Evolutionary conservation across 2,329 filamentous ascomycete genomes (phyloP), one percentile per base, ranked within the genome.

Genomic region (Blastomyces percursus): DNA sequence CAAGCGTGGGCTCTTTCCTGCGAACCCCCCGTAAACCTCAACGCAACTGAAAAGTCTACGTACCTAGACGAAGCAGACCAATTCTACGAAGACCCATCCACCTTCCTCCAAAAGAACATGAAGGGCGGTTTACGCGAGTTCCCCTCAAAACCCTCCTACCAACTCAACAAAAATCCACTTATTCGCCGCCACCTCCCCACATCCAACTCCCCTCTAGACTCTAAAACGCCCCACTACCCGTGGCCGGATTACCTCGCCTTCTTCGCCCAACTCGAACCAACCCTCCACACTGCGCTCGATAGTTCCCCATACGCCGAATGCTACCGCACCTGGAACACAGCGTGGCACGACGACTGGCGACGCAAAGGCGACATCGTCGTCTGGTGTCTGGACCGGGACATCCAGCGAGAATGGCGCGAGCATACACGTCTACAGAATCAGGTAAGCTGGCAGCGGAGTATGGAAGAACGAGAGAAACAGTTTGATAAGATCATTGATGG

Each of bases 21-120:
- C 74, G 92, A 96, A 68, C 94, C 94, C 1, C 94, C 94, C 0
- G 77, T 99, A 14, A 78, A 87, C 69, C 80, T 91, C 0, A 79
- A 81, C 32, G 73, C 75, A 6, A 68, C 77, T 8, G 82, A 89
- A 71, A 85, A 92, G 51, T 79, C 77, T 1, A 71, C 71, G 1
- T 99, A 99, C 75, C 78, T 88, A 19, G 92, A 96, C 73, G 93
- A 99, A 78, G 92, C 91, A 8, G 92, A 96, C 72, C 82, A 87
- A 54, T 99, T 99, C 78, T 97, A 96, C 75, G 82, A 79, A 11
- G 74, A 88, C 64, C 84, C 87, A 6, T 72, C 66, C 40, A 67
- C 66, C 0, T 93, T 90, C 69, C 71, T 92, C 38, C 75, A 63
- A 67, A 73, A 54, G 76, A 84, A 77, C 70, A 90, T 78, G 78